phyloP scores from a whole-genome alignment of 495 filamentous ascomycete species.

The Recurvomyces mirabilis region DNA sequence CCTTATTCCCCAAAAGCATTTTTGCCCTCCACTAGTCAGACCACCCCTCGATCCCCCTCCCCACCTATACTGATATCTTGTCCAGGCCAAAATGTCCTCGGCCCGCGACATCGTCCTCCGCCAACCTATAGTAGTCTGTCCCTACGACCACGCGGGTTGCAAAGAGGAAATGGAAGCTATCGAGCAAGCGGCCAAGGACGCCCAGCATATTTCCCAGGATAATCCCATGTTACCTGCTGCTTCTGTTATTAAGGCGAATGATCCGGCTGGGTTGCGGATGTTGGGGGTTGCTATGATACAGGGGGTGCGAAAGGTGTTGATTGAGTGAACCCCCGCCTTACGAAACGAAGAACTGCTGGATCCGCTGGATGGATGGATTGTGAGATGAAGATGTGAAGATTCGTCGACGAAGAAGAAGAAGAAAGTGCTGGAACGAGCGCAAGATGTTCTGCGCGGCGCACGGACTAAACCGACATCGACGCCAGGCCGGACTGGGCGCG shows the following conservation, averaged over 20 bases:
- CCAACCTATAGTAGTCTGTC: slow-evolving; percentile 92
- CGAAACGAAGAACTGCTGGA: too few relatives aligned
- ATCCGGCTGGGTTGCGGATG: slow-evolving; percentile 61
- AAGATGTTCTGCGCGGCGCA: too few relatives aligned
- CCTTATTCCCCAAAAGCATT: not conserved
- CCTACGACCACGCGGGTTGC: slow-evolving; percentile 86
- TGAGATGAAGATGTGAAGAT: too few relatives aligned
- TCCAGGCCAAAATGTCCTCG: slow-evolving; percentile 80
- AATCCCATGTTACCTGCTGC: slow-evolving; percentile 81
- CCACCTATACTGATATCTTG: not conserved
- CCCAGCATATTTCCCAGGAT: slow-evolving; percentile 69
- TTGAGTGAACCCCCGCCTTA: too few relatives aligned
- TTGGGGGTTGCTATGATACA: slow-evolving; percentile 79
- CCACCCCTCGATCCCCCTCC: too few relatives aligned
- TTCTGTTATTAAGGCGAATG: slow-evolving; percentile 65
- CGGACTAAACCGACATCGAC: too few relatives aligned
- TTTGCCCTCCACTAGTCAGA: slow-evolving; percentile 6
- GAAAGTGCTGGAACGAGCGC: too few relatives aligned
- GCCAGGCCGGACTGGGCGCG: too few relatives aligned
- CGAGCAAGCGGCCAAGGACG: slow-evolving; percentile 86
- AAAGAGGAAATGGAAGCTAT: slow-evolving; percentile 98
- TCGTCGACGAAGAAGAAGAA: too few relatives aligned
- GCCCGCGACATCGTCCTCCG: slow-evolving; percentile 83
- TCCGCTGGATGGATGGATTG: too few relatives aligned
- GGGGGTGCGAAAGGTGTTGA: slow-evolving; percentile 74